Evolutionary conservation across 2,329 filamentous ascomycete genomes (phyloP).

Genomic region (Aspergillus fumigatiaffinis): DNA sequence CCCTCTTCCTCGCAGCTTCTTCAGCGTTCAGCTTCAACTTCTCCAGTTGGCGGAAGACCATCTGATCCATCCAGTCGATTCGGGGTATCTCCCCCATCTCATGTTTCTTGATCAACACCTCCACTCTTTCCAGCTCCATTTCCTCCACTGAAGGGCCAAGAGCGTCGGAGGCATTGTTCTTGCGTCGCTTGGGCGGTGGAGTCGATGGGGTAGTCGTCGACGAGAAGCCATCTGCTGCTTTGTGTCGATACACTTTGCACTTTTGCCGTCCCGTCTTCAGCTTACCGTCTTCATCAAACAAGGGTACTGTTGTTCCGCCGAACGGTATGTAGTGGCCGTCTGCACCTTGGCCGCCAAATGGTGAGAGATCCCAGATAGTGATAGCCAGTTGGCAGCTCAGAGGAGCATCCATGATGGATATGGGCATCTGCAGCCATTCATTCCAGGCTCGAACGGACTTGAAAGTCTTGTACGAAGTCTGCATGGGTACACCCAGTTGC

Average conservation of each 20-base stretch:
- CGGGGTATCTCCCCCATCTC: constrained; percentile 95
- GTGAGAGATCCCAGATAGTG: constrained; percentile 91
- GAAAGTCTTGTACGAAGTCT: constrained; percentile 91
- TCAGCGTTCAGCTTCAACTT: constrained; percentile 66
- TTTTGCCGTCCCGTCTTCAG: constrained; percentile 89
- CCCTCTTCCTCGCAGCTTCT: constrained; percentile 58
- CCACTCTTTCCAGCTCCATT: constrained; percentile 82
- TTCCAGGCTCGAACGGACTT: constrained; percentile 75
- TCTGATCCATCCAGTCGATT: constrained; percentile 91
- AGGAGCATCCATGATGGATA: constrained; percentile 78
- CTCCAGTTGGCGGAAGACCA: constrained; percentile 88
- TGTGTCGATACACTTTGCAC: constrained; percentile 77
- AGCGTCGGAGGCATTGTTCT: constrained; percentile 44
- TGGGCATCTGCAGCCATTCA: constrained; percentile 88
- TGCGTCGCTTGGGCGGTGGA: constrained; percentile 52
- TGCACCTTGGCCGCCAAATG: constrained; percentile 65
- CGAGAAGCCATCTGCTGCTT: constrained; percentile 78
- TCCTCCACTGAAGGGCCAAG: constrained; percentile 62
- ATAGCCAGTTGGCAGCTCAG: constrained; percentile 80
- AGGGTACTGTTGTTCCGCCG: constrained; percentile 81
- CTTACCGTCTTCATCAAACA: constrained; percentile 93
- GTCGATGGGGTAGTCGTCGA: constrained; percentile 73
- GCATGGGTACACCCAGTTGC: constrained; percentile 82
- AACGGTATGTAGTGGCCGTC: constrained; percentile 82
- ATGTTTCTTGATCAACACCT: constrained; percentile 91